Conservation (phyloP, 805 yeast species). For the Saturnispora silvae region DNA sequence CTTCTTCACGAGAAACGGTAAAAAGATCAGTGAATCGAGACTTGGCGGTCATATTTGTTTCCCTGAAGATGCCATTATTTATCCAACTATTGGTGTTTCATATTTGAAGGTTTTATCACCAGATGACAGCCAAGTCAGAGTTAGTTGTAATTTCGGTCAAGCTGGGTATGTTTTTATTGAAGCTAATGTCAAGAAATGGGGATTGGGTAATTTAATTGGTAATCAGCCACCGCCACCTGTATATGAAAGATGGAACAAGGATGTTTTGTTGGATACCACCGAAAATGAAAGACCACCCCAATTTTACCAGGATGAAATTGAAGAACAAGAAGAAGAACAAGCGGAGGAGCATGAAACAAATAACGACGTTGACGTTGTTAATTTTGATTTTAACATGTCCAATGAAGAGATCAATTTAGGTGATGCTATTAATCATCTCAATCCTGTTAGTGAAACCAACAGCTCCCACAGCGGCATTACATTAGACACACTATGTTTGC, state of each 20-base stretch:
- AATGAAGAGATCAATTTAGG: conserved; percentile 17
- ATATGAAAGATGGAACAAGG: conserved; percentile 69
- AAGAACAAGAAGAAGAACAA: conserved; percentile 19
- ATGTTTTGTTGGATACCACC: conserved; percentile 58
- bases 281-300: conserved; percentile 46
- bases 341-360: too few relatives aligned
- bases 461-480: conserved; percentile 15
- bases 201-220: conserved; percentile 85
- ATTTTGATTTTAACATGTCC: too few relatives aligned
- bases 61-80: conserved; percentile 59
- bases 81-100: conserved; percentile 77
- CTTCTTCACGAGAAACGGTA: conserved; percentile 92
- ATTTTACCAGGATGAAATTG: conserved; percentile 31
- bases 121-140: conserved; percentile 54
- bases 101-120: conserved; percentile 4
- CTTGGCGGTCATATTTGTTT: conserved; percentile 72
- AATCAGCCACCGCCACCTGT: conserved; percentile 89
- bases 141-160: conserved; percentile 91
- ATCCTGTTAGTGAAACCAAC: neutral
- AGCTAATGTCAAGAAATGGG: conserved; percentile 92
- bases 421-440: conserved; percentile 3
- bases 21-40: conserved; percentile 70
- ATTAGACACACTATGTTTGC: conserved; percentile 18
- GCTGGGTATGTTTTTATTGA: conserved; percentile 84
- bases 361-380: too few relatives aligned